Percentiles rank a stretch among this genome's conserved stretches.
These are phyloP conservation scores for Hypomontagnella monticulosa DNA, from an alignment of 495 filamentous ascomycete genomes.

Conservation along the genomic window DNA sequence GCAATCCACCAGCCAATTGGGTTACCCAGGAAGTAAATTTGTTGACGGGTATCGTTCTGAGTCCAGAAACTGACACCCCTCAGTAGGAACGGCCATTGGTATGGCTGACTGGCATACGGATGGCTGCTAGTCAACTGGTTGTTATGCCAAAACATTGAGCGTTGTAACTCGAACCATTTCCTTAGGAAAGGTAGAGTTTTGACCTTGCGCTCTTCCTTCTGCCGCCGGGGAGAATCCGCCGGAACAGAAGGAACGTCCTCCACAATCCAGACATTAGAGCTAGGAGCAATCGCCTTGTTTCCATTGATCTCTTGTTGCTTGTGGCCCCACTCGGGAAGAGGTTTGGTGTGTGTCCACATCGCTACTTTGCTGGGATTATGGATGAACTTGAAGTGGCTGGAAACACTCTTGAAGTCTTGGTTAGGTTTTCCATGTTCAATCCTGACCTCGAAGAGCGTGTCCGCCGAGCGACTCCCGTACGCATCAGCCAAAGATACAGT, in stretches of 20 bases:
- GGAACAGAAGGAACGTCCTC: constrained; percentile 88
- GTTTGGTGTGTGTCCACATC: constrained; percentile 97
- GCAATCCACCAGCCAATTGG: constrained; percentile 98
- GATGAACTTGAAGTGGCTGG: constrained; percentile 93
- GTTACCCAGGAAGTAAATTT: constrained; percentile 99
- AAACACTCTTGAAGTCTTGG: constrained; percentile 88
- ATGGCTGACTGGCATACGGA: constrained; percentile 93
- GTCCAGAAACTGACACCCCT: constrained; percentile 99
- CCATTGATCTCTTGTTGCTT: constrained; percentile 99
- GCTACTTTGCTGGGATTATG: constrained; percentile 94
- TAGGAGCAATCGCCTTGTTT: constrained; percentile 92
- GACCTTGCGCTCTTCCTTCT: constrained; percentile 76
- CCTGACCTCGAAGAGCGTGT: constrained; percentile 91
- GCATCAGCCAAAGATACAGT: constrained; percentile 78
- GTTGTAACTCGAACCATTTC: constrained; percentile 96
- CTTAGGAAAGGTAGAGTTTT: constrained; percentile 87
- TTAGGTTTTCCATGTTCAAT: constrained; percentile 84
- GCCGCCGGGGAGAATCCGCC: constrained; percentile 71
- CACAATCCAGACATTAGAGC: constrained; percentile 93
- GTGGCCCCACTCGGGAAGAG: constrained; percentile 94
- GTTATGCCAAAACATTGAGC: constrained; percentile 99
- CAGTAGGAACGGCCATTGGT: constrained; percentile 96
- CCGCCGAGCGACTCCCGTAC: constrained; percentile 80
- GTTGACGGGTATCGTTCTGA: constrained; percentile 91
- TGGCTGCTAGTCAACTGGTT: constrained; percentile 96